Evolutionary conservation across 2,329 filamentous ascomycete genomes (phyloP).

Genomic region (Lomentospora prolificans): DNA sequence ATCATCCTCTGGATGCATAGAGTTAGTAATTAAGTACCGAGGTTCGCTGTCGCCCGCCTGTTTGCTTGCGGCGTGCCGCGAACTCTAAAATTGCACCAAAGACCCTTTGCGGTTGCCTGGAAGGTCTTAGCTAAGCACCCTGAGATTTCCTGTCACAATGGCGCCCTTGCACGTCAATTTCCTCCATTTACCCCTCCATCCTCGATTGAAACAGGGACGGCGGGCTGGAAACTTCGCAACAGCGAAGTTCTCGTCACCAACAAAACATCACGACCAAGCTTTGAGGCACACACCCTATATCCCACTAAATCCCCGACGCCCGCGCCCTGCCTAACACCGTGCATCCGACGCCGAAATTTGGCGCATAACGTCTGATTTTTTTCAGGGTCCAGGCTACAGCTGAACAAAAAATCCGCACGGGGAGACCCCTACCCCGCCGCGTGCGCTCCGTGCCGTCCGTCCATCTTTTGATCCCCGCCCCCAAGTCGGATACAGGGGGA

Average conservation of each 20-base stretch:
- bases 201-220: background rate
- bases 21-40: background rate
- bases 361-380: background rate
- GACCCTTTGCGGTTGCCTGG: background rate
- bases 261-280: constrained; percentile 17
- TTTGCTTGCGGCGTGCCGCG: too few species aligned
- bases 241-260: constrained; percentile 19
- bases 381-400: background rate
- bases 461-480: background rate
- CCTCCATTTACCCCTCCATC: constrained; percentile 4
- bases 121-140: constrained; percentile 5
- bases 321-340: background rate
- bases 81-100: too few species aligned
- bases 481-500: background rate
- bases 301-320: constrained; percentile 1
- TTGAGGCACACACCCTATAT: constrained; percentile 13
- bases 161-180: background rate
- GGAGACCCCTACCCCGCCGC: background rate
- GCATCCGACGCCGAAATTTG: background rate
- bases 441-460: background rate
- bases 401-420: background rate
- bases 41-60: background rate
- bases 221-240: constrained; percentile 16
- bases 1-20: too few species aligned
- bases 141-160: background rate